Evolutionary conservation across 2,329 filamentous ascomycete species (phyloP).

Genomic region (Fusarium citri): DNA sequence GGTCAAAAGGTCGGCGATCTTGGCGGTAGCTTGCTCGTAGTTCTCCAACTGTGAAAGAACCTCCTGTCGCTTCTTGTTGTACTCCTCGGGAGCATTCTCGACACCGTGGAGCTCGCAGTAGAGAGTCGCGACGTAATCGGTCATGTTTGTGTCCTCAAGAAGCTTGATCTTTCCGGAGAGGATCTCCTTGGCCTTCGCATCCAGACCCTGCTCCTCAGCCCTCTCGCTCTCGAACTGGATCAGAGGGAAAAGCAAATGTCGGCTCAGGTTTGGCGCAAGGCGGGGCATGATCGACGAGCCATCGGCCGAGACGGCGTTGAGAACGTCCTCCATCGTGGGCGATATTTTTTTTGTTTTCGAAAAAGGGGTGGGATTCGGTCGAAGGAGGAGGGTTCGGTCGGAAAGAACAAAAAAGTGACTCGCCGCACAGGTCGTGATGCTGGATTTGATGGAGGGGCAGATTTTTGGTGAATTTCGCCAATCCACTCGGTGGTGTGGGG

Average conservation of each 20-base stretch:
- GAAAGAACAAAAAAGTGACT: slow-evolving; percentile 42
- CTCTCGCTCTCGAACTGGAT: slow-evolving; percentile 90
- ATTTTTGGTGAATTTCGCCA: slow-evolving; percentile 58
- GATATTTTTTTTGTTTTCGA: slow-evolving; percentile 23
- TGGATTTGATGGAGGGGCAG: slow-evolving; percentile 55
- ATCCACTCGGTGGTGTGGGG: slow-evolving; percentile 54
- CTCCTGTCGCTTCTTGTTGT: slow-evolving; percentile 87
- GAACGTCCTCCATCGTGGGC: slow-evolving; percentile 56
- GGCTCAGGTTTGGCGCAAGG: slow-evolving; percentile 91
- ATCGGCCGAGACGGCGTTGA: slow-evolving; percentile 68
- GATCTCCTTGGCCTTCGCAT: slow-evolving; percentile 73
- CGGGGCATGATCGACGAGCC: slow-evolving; percentile 87
- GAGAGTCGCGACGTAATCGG: slow-evolving; percentile 92
- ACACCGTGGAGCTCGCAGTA: slow-evolving; percentile 90
- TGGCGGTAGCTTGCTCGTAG: slow-evolving; percentile 87
- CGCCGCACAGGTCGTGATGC: slow-evolving; percentile 43
- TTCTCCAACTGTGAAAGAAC: slow-evolving; percentile 85
- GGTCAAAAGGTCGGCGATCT: slow-evolving; percentile 87
- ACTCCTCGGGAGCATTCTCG: slow-evolving; percentile 83
- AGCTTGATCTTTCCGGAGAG: slow-evolving; percentile 91
- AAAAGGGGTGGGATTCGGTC: slow-evolving; percentile 15
- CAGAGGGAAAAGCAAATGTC: slow-evolving; percentile 95
- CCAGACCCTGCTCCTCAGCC: slow-evolving; percentile 78
- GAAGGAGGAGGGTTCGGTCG: slow-evolving; percentile 20
- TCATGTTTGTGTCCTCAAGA: slow-evolving; percentile 98